A percentile compares a stretch with the other conserved stretches of the same genome.
phyloP scores from a whole-genome alignment of 768 basidiomycete genomes.

The Kwoniella botswanensis region DNA sequence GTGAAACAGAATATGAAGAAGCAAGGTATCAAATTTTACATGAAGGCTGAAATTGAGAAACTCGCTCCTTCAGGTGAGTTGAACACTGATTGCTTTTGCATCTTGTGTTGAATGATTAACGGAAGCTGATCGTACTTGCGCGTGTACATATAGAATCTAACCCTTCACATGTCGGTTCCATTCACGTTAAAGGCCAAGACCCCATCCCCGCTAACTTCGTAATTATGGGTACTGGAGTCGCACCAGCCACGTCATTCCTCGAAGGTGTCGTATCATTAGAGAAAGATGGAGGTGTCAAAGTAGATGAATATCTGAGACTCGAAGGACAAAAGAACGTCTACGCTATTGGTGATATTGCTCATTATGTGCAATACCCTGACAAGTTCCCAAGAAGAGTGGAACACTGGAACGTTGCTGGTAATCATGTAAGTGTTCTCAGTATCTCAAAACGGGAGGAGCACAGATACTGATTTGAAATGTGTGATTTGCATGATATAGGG shows the following conservation, averaged over 20 bases:
- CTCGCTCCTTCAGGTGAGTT: constrained; percentile 65
- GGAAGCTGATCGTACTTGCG: neutral
- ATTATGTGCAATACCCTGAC: constrained; percentile 78
- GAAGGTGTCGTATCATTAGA: constrained; percentile 68
- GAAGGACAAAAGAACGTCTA: constrained; percentile 54
- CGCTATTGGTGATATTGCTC: constrained; percentile 74
- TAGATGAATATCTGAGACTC: constrained; percentile 75
- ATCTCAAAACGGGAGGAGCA: neutral
- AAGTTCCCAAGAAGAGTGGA: constrained; percentile 71
- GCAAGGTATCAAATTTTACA: constrained; percentile 83
- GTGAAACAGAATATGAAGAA: constrained; percentile 71
- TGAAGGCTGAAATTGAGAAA: constrained; percentile 71
- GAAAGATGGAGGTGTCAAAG: constrained; percentile 75
- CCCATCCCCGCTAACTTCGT: constrained; percentile 75
- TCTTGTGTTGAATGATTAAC: neutral
- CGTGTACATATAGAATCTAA: constrained; percentile 51
- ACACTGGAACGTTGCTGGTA: constrained; percentile 92
- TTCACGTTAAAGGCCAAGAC: constrained; percentile 68
- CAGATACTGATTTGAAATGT: neutral
- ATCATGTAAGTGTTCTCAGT: constrained; percentile 61
- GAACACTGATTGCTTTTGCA: neutral
- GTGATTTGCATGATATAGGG: constrained; percentile 59
- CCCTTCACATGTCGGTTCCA: constrained; percentile 66
- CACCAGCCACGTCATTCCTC: constrained; percentile 78
- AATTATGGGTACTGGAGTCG: constrained; percentile 84